Conservation (phyloP, 2,329 filamentous ascomycete species). For the Ambrosiella cleistominuta region DNA sequence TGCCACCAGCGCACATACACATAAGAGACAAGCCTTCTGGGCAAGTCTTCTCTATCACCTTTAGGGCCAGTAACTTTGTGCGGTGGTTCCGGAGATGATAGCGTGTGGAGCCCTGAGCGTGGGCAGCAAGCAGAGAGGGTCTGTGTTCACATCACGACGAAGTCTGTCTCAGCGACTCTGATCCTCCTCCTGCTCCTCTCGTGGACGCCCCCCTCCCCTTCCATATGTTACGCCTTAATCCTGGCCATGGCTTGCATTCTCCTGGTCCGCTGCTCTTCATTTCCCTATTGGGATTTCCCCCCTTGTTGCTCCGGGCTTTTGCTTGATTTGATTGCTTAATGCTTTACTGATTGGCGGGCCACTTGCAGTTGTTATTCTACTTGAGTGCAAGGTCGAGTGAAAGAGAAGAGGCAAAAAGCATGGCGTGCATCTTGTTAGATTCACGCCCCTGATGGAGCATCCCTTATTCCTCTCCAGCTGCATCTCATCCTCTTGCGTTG, state of each 20-base stretch:
- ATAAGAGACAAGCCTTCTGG: background rate
- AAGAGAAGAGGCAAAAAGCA: too few relatives aligned
- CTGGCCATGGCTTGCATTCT: background rate
- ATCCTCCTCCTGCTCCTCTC: background rate
- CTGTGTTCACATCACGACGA: background rate
- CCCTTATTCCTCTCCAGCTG: background rate
- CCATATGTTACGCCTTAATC: background rate
- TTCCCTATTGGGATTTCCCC: constrained; percentile 8
- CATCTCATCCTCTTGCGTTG: constrained; percentile 1
- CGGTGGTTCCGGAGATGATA: background rate
- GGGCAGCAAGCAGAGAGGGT: background rate
- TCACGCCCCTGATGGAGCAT: background rate
- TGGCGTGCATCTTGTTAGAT: too few relatives aligned
- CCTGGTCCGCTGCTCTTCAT: constrained; percentile 9
- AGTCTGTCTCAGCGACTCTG: background rate
- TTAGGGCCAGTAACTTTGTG: background rate
- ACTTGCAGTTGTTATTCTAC: background rate
- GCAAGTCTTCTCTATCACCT: background rate
- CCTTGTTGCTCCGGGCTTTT: background rate
- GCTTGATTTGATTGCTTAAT: background rate
- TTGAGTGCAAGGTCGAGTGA: too few relatives aligned
- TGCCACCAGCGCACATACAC: too few relatives aligned
- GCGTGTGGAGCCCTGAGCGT: background rate
- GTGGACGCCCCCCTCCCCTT: background rate
- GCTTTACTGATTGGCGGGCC: background rate